Evolutionary conservation across 2,329 filamentous ascomycete species (phyloP), one percentile per base, ranked within the genome.

Genomic region (Colletotrichum higginsianum): DNA sequence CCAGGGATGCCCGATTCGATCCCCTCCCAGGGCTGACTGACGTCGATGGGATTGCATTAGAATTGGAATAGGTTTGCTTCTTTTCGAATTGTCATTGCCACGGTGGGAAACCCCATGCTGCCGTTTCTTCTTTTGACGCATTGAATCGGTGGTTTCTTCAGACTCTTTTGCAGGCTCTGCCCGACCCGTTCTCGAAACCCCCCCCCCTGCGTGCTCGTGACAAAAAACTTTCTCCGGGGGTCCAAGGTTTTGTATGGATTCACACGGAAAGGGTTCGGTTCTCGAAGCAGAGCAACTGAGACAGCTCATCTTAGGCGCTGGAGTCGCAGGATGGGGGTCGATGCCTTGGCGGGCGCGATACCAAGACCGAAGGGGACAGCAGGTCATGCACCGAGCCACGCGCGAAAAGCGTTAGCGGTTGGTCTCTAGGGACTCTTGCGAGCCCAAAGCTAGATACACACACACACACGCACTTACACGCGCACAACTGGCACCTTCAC

Each of bases 361-460:
- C 58, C 44, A 62, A 50, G 60, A 12, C 60, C 60, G 46, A 62
- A 23, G 35, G 47, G 35, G 60, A 52, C 47, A 42, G 60, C 16
- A 8, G 21, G 52, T 55, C 4, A 55, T 18, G 52, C 52, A 38
- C 5, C 30, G 30, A 44, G 52, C 26, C 52, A 55, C 30, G 30
- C 52, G 30, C 52, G 60, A n/a, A 56, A 56, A 52, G 38, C 13
- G 15, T 44, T 62, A 44, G 46, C 38, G 60, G 52, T 30, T 56
- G 18, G 30, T 21, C 30, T 18, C 26, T 23, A n/a, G 21, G 46
- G 49, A 44, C 44, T 38, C 26, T 42, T 40, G 58, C 23, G 58
- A 61, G 44, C 44, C 21, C 26, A 44, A 46, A 23, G 38, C 26
- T 26, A n/a, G 46, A 21, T 18, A 47, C n/a, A 47, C 46, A 16